phyloP scores from a whole-genome alignment of 2,329 filamentous ascomycete species.

The Teratosphaeria epicoccoides region DNA sequence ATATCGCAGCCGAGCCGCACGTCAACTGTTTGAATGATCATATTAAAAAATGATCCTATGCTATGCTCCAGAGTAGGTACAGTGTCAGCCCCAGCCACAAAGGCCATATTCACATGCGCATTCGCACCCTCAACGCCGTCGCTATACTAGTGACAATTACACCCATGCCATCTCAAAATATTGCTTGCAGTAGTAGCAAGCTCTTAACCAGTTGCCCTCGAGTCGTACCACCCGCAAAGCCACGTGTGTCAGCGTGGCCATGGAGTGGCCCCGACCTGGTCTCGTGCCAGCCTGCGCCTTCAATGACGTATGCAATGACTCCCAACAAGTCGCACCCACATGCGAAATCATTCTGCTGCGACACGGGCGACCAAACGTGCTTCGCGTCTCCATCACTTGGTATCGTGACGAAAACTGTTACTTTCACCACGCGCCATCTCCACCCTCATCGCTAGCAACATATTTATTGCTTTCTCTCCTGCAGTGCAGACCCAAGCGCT shows the following conservation, averaged over 20 bases:
- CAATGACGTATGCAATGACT: neutral
- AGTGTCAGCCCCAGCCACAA: neutral
- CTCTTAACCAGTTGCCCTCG: neutral
- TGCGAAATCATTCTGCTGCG: neutral
- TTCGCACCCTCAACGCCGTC: neutral
- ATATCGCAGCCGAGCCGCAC: too few relatives aligned
- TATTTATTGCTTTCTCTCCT: neutral
- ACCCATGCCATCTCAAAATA: neutral
- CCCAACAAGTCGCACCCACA: neutral
- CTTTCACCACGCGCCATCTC: neutral
- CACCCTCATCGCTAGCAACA: neutral
- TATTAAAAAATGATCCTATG: neutral
- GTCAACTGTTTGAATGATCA: neutral
- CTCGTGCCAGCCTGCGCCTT: neutral
- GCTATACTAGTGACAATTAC: neutral
- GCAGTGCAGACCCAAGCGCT: neutral
- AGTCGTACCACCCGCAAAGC: neutral
- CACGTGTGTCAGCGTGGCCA: neutral
- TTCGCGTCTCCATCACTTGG: too few relatives aligned
- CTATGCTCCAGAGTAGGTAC: neutral
- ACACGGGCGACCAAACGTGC: neutral
- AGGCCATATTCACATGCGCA: neutral
- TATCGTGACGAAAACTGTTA: too few relatives aligned
- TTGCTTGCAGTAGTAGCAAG: neutral
- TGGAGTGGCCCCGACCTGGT: neutral